These are phyloP conservation scores for Paecilomyces variotii DNA, from an alignment of 2,329 filamentous ascomycete species.

Conservation along the genomic window DNA sequence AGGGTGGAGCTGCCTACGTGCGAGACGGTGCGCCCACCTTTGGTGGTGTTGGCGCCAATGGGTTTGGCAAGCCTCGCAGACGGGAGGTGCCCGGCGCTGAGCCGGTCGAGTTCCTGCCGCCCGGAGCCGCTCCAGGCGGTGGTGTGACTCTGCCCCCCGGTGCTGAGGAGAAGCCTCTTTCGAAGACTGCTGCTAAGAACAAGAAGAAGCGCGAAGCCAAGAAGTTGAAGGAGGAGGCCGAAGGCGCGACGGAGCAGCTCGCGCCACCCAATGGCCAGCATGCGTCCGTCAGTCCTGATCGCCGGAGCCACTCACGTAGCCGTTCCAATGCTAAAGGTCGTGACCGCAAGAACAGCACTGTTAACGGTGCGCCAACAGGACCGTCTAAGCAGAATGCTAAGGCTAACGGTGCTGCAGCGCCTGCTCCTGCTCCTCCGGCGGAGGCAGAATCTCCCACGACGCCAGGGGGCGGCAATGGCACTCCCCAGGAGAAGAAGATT, in stretches of 20 bases:
- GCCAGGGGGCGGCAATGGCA: conserved; percentile 44
- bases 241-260: conserved; percentile 43
- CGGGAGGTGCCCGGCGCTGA: conserved; percentile 85
- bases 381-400: conserved; percentile 5
- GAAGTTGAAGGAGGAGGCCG: conserved; percentile 68
- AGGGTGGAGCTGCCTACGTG: conserved; percentile 82
- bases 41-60: conserved; percentile 54
- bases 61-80: conserved; percentile 67
- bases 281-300: conserved; percentile 51
- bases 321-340: conserved; percentile 35
- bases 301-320: conserved; percentile 52
- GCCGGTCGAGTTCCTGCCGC: conserved; percentile 53
- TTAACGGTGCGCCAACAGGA: conserved; percentile 12
- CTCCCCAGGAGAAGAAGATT: conserved; percentile 87
- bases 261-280: conserved; percentile 24
- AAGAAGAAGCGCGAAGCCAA: conserved; percentile 97
- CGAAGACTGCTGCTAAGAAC: conserved; percentile 84
- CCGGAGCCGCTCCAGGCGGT: conserved; percentile 61
- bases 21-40: conserved; percentile 69
- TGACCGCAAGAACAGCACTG: conserved; percentile 21
- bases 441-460: conserved; percentile 19
- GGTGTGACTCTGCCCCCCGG: conserved; percentile 59
- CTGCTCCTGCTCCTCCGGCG: conserved; percentile 15
- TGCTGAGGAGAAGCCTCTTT: conserved; percentile 63
- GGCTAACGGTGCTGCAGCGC: conserved; percentile 21